Base-by-base conservation (phyloP, 768 basidiomycete genomes). In the Russula brevipes region DNA sequence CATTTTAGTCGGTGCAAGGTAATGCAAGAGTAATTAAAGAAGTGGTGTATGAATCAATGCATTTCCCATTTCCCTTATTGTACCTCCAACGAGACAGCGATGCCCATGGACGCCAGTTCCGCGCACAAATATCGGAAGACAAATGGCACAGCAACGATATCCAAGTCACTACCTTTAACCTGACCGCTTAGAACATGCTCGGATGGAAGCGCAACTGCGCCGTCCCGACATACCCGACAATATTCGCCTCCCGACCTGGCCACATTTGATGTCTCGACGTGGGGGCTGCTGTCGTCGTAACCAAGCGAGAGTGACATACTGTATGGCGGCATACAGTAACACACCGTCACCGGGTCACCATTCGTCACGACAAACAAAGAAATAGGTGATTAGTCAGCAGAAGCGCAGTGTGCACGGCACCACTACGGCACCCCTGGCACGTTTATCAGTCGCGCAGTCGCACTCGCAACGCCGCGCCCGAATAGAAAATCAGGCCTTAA, bases 51-150 rank as follows among this genome's bases (percentile, higher is more conserved):
- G 38, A 7, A 7, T 39, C 38, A 39, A 39, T 39, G 38, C 38
- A 39, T 39, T 7, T 39, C 11, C 7, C 11, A 39, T 24, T 50
- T 36, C 41, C 30, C 39, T 60, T 66, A 68, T 59, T 74, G 81
- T 57, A 95, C 84, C 71, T 90, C 86, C 54, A 98, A 75, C 53
- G 91, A 90, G 55, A 98, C 82, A 41, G 89, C 85, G 69, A 99
- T 98, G 51, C 97, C 96, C 96, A 98, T 98, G 17, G 92, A 89
- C n/a, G 95, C 95, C 69, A 99, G 77, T 77, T 99, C 97, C 2
- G 95, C 90, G 72, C 95, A 94, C 11, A 98, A 81, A 77, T 94
- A 92, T 54, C 92, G 82, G 76, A 97, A 96, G 55, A 96, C 94
- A 70, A 91, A 98, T 7, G 97, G 97, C 24, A 99, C 83, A 12